Conservation (phyloP, 805 yeast species). For the Metschnikowia santaceciliae region DNA sequence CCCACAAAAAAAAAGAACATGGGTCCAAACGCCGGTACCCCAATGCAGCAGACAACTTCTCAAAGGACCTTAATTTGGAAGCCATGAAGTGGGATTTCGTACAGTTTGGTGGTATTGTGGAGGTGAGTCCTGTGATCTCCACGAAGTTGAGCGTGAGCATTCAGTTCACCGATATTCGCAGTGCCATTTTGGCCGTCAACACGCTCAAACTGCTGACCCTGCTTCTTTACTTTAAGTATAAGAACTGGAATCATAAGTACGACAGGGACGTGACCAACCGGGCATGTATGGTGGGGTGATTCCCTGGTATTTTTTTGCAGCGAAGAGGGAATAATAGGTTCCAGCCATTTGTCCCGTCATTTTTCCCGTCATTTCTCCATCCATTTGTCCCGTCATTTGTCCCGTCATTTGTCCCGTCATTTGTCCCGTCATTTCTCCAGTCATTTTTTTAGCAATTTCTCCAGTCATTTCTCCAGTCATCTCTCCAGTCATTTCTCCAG, state of each 20-base stretch:
- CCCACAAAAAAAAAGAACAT: background rate
- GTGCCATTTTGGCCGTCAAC: slow-evolving; percentile 55
- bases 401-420: too few relatives aligned
- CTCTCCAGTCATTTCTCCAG: too few relatives aligned
- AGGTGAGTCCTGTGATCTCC: slow-evolving; percentile 63
- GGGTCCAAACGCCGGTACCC: slow-evolving; percentile 30
- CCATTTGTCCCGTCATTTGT: too few relatives aligned
- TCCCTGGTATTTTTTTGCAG: too few relatives aligned
- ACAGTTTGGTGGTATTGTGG: slow-evolving; percentile 56
- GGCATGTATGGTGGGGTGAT: slow-evolving; percentile 32
- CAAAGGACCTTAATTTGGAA: slow-evolving; percentile 41
- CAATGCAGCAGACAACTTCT: slow-evolving; percentile 39
- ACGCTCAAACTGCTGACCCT: slow-evolving; percentile 12
- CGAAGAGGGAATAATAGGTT: background rate
- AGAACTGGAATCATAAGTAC: slow-evolving; percentile 61
- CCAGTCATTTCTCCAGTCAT: too few relatives aligned
- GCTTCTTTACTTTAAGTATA: slow-evolving; percentile 35
- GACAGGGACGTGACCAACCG: slow-evolving; percentile 64
- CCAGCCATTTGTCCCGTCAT: too few relatives aligned
- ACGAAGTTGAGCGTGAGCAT: slow-evolving; percentile 58
- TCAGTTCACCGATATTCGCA: slow-evolving; percentile 52
- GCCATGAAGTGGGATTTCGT: slow-evolving; percentile 48
- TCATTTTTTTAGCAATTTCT: too few relatives aligned
- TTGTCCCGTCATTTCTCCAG: too few relatives aligned
- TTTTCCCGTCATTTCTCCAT: too few relatives aligned